Evolutionary conservation across 192 early-diverging fungal species (phyloP), one percentile per base, ranked within the genome.

Genomic region (Geosiphon pyriformis): DNA sequence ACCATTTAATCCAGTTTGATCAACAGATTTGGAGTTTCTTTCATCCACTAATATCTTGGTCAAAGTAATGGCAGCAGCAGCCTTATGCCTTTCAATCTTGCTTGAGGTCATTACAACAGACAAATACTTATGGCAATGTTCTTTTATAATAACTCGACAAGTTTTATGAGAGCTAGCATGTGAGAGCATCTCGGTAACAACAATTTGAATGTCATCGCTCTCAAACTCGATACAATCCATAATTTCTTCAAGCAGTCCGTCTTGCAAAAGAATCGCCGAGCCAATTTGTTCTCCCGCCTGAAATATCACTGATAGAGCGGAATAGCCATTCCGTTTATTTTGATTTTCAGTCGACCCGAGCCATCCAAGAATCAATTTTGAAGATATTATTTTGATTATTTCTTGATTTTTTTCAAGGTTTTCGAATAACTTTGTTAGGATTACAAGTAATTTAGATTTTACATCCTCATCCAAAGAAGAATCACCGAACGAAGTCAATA

Each of bases 211-310:
- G 10, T 76, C 72, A 20, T 69, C 77, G 8, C 71, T 70, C 66
- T 94, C 93, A 65, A 88, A 83, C 57, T 94, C 93, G 47, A 90
- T 76, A 49, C 80, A 80, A 62, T 94, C 93, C 80, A 92, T 82
- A 31, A 94, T 79, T 23, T 90, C 88, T 29, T 81, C 88, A 12
- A 92, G 67, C 4, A 92, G 72, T 0, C 87, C 88, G 26, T 79
- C 74, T 20, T 80, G 78, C 30, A 68, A 67, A 59, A 94, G 79
- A 25, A 94, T 79, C 1, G 70, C 69, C 0, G 76, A 74, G 8
- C 82, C 83, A n/a, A 86, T 67, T 15, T 83, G 69, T 23, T 83
- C 70, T 26, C 78, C 80, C 1, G 87, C 82, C 59, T 92, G 88
- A 54, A 93, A 89, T 25, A 93, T 48, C 1, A 86, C 71, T 1